phyloP scores from a whole-genome alignment of 2,329 filamentous ascomycete genomes.

The Phaeosphaeriaceae sp. region DNA sequence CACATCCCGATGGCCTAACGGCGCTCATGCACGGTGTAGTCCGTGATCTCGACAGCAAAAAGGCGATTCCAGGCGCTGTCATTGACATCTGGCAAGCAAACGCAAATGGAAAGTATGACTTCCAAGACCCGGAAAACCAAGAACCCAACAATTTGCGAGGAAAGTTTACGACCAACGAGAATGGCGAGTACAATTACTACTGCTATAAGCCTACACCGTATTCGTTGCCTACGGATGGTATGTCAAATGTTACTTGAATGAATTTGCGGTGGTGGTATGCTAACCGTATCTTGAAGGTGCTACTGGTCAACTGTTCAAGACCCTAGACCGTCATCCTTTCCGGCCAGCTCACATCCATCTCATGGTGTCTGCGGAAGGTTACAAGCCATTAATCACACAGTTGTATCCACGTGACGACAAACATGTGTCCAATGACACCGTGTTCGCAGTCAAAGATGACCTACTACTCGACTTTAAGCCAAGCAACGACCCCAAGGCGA shows the following conservation, averaged over 20 bases:
- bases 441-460: constrained; percentile 68
- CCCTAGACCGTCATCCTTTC: constrained; percentile 65
- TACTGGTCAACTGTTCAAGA: constrained; percentile 58
- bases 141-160: constrained; percentile 75
- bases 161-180: constrained; percentile 73
- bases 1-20: constrained; percentile 62
- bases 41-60: constrained; percentile 68
- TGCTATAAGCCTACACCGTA: constrained; percentile 77
- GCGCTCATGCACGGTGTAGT: constrained; percentile 74
- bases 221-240: constrained; percentile 69
- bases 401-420: constrained; percentile 66
- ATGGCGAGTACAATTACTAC: constrained; percentile 76
- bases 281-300: constrained; percentile 44
- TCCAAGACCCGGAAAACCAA: constrained; percentile 76
- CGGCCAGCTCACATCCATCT: constrained; percentile 68
- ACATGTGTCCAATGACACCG: constrained; percentile 64
- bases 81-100: constrained; percentile 82
- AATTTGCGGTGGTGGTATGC: too few species aligned
- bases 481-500: constrained; percentile 58
- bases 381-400: constrained; percentile 64
- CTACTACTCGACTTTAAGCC: constrained; percentile 65
- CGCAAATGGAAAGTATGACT: constrained; percentile 77
- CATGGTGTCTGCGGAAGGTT: constrained; percentile 61
- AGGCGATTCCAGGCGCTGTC: constrained; percentile 70
- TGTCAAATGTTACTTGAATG: too few species aligned